Evolutionary conservation across 1,284 basidiomycete species (phyloP), one percentile per base, ranked within the genome.

Genomic region (Tranzscheliella williamsii): DNA sequence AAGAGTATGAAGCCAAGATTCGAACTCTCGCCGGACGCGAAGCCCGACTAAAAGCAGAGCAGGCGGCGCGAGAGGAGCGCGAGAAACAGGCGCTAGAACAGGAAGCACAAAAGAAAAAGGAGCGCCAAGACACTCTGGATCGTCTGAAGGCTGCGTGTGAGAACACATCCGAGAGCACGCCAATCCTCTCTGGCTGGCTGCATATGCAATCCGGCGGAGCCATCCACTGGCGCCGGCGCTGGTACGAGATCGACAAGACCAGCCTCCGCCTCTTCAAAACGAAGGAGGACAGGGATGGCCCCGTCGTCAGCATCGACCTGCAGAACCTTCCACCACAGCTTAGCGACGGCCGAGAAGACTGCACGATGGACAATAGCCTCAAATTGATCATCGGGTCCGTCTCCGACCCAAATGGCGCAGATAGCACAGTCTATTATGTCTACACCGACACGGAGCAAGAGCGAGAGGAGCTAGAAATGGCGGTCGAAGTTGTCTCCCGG

Each of bases 1-100:
- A 38, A 5, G 52, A 55, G 27, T 49, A 55, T 33, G 52, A 55
- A 40, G 11, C 44, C 33, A 40, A 48, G 21, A 43, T 48, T 4
- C 37, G 33, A 27, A n/a, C 27, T 4, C 23, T 48, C 2, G 45
- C 38, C 0, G 38, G 43, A 29, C 37, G 52, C 1, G 45, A 48
- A 16, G 52, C 45, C 6, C 34, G 39, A 29, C 21, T 55, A 16
- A 55, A 49, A 20, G n/a, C n/a, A n/a, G n/a, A n/a, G n/a, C n/a
- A n/a, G n/a, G 45, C 37, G 0, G 45, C 44, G 27, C 45, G 45
- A 0, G 37, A 41, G 17, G 52, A 36, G 5, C 31, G 23, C n/a
- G 45, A 43, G 47, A n/a, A 50, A 23, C 29, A 32, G 16, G 42
- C 41, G 36, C n/a, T n/a, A n/a, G n/a, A n/a, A n/a, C n/a, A n/a